Base-by-base conservation (phyloP, 768 basidiomycete genomes). In the Amanita thiersii region DNA sequence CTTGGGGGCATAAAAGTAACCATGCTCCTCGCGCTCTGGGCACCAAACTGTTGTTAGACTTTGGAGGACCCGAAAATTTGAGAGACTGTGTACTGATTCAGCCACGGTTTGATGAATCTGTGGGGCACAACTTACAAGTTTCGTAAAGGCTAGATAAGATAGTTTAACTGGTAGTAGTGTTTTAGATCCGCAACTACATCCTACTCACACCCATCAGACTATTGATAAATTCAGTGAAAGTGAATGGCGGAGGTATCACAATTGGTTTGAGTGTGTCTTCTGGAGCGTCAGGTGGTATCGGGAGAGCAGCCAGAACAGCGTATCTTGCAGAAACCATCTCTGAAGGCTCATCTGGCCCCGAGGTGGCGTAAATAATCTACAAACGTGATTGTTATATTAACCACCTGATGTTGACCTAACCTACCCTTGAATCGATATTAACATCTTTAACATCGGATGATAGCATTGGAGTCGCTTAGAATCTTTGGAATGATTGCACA, bases 1-100 rank as follows among this genome's bases (percentile, higher is more conserved):
- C 9, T 72, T 54, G 0, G 86, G 84, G 1, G 76, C 68, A 40
- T 87, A 74, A 55, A 79, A 77, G 52, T 82, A 88, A 2, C 86
- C 86, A 43, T 88, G 84, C 48, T 87, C 86, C 63, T 89, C 86
- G 38, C 79, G 77, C 34, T 85, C 83, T 2, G 82, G 75, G 52
- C 86, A 87, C 86, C 86, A 89, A 25, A 69, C 67, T 2, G 86
- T 86, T 12, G 80, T 86, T 4, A 64, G 55, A 43, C 78, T 73
- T 40, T 81, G 75, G 28, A 89, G 65, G 30, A 84, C 68, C 33
- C 78, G 75, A 54, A 86, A 81, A 47, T 78, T 78, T 5, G 70
- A 61, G 5, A 87, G 67, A 29, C 85, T 88, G 47, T 3, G 37
- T 11, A 19, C 15, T n/a, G 21, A 21, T 20, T 37, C 25, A 37